Evolutionary conservation across 2,329 filamentous ascomycete genomes (phyloP).

Genomic region (Fusarium sp.): DNA sequence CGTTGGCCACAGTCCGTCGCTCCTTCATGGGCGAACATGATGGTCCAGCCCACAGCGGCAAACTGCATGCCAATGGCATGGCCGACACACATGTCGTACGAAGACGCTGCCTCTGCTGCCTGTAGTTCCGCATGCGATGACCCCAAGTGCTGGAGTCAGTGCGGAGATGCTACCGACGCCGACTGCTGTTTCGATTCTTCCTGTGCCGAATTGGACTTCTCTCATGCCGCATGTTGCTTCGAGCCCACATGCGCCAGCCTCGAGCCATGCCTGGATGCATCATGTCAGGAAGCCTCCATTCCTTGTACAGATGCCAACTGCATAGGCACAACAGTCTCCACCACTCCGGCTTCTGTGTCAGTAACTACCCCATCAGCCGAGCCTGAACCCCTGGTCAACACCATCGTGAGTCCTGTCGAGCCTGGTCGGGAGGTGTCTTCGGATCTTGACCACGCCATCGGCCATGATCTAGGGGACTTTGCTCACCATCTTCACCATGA

Average conservation of each 20-base stretch:
- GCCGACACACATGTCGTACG: conserved; percentile 42
- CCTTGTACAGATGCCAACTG: conserved; percentile 57
- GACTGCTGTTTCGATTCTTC: conserved; percentile 57
- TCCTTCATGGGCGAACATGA: conserved; percentile 38
- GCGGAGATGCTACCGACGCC: conserved; percentile 50
- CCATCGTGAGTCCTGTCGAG: conserved; percentile 37
- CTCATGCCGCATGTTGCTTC: conserved; percentile 46
- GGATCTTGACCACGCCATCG: conserved; percentile 29
- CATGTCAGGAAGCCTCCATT: conserved; percentile 49
- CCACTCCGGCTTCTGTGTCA: conserved; percentile 48
- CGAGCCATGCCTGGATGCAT: conserved; percentile 57
- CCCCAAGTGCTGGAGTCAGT: conserved; percentile 53
- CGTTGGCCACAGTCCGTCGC: conserved; percentile 28
- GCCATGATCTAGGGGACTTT: conserved; percentile 17
- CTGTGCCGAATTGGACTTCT: conserved; percentile 49
- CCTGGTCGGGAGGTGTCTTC: conserved; percentile 20
- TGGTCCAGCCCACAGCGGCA: conserved; percentile 26
- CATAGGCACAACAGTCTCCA: conserved; percentile 47
- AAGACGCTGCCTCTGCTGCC: conserved; percentile 53
- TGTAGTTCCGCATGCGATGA: conserved; percentile 55
- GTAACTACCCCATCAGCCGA: conserved; percentile 51
- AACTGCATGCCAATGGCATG: conserved; percentile 39
- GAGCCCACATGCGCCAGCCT: conserved; percentile 53
- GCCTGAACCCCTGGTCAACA: conserved; percentile 40
- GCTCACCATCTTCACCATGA: background rate